Evolutionary conservation across 2,329 filamentous ascomycete species (phyloP), one percentile per base, ranked within the genome.

Genomic region (Hymenoscyphus scutula): DNA sequence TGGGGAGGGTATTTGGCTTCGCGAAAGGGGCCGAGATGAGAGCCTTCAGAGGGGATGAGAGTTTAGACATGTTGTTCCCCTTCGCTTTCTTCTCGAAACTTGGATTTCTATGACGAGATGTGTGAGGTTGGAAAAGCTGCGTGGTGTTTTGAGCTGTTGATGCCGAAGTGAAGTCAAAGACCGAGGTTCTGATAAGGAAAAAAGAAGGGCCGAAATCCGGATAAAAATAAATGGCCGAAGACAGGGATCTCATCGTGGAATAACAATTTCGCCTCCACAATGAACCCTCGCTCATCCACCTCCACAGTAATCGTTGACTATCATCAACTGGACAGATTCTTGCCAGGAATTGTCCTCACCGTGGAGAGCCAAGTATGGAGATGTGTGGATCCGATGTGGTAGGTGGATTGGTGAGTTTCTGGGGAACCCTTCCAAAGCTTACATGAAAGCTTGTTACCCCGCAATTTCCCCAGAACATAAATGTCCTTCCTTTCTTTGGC

Each of bases 1-100:
- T 88, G 1, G 87, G 82, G 1, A 86, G 81, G 1, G 86, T 87
- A 57, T 86, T 84, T 0, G 89, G 87, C 1, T 83, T 81, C 53
- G 89, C 85, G 70, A 86, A 84, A 3, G 88, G 82, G 63, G 88
- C 84, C 70, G 89, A 89, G 77, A 93, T 88, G 66, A 93, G 84
- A 55, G 85, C 82, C 77, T 92, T 93, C 69, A 94, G 81, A 57
- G 84, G 77, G 1, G 84, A 80, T 1, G 89, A 90, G 23, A 94
- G 82, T 75, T 90, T 92, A 6, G 89, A 87, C 89, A 91, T 92
- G 68, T 71, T 64, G 53, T 23, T 48, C 19, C 19, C 15, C 19
- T 23, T 48, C n/a, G n/a, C n/a, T 23, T 23, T 19, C 19, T 8
- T 48, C 23, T 48, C 6, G n/a, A 11, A 6, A 48, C 41, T 11